phyloP scores from a whole-genome alignment of 202 grass and related monocot species.

The Panicum virgatum region DNA sequence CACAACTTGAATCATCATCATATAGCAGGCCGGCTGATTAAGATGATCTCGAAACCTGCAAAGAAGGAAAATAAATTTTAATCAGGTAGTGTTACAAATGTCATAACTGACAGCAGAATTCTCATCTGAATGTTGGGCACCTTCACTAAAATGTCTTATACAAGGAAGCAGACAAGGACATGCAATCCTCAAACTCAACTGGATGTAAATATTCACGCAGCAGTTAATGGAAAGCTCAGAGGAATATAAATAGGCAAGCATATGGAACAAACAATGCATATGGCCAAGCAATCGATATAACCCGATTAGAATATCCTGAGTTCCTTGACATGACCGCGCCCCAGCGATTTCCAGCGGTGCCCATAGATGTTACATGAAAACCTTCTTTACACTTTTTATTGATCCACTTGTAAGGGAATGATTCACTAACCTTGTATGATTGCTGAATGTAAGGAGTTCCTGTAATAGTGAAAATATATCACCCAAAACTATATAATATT shows the following conservation, averaged over 20 bases:
- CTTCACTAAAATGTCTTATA: not conserved
- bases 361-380: slow-evolving; percentile 98
- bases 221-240: not conserved
- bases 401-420: slow-evolving; percentile 99
- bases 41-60: slow-evolving; percentile 45
- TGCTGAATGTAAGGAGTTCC: slow-evolving; percentile 89
- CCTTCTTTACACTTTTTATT: slow-evolving; percentile 99
- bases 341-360: slow-evolving; percentile 89
- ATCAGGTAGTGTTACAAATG: not conserved
- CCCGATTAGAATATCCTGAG: slow-evolving; percentile 82
- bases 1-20: slow-evolving; percentile 22
- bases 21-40: slow-evolving; percentile 7
- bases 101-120: not conserved
- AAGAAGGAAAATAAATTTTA: not conserved
- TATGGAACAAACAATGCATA: not conserved
- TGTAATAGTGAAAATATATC: slow-evolving; percentile 49
- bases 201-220: not conserved
- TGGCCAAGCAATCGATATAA: slow-evolving; percentile 31
- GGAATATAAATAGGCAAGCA: not conserved
- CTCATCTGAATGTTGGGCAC: not conserved
- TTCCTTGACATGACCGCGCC: slow-evolving; percentile 97
- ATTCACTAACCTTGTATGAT: slow-evolving; percentile 97
- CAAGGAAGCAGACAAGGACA: too few relatives aligned
- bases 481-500: too few relatives aligned
- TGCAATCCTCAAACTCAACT: too few relatives aligned